Percentiles rank a stretch among this genome's conserved stretches.
Conservation (phyloP, 139 green algal genomes). For the Pseudopediastrum boryanum region DNA sequence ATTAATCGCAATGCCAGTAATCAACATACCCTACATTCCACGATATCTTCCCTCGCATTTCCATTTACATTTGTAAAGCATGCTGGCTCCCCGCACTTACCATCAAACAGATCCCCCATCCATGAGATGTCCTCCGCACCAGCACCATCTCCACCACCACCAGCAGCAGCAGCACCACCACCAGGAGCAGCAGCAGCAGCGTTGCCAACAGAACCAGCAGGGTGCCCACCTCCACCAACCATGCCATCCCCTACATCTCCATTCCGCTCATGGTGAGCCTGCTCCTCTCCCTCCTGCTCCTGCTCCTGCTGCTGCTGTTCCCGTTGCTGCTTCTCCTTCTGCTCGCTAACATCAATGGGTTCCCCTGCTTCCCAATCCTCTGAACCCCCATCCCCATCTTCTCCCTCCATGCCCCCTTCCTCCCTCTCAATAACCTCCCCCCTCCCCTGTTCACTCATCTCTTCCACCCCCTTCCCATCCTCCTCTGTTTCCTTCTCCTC, state of each 20-base stretch:
- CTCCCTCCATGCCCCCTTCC: too few species aligned
- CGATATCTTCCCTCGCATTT: too few species aligned
- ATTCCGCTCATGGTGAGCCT: background rate
- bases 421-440: too few species aligned
- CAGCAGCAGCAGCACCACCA: background rate
- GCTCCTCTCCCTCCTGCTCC: background rate
- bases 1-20: too few species aligned
- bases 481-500: too few species aligned
- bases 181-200: background rate
- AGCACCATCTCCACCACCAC: background rate
- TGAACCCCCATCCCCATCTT: too few species aligned
- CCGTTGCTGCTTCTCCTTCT: background rate
- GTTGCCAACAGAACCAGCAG: background rate
- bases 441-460: too few species aligned
- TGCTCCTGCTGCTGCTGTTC: constrained; percentile 10
- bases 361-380: too few species aligned
- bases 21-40: too few species aligned
- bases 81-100: constrained; percentile 10
- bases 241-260: background rate
- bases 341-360: background rate
- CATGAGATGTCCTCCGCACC: too few species aligned
- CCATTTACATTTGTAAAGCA: too few species aligned
- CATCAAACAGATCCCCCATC: constrained; percentile 40
- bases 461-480: too few species aligned
- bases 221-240: background rate